Evolutionary conservation across 2,329 filamentous ascomycete genomes (phyloP).

Genomic region (Onygenales sp.): DNA sequence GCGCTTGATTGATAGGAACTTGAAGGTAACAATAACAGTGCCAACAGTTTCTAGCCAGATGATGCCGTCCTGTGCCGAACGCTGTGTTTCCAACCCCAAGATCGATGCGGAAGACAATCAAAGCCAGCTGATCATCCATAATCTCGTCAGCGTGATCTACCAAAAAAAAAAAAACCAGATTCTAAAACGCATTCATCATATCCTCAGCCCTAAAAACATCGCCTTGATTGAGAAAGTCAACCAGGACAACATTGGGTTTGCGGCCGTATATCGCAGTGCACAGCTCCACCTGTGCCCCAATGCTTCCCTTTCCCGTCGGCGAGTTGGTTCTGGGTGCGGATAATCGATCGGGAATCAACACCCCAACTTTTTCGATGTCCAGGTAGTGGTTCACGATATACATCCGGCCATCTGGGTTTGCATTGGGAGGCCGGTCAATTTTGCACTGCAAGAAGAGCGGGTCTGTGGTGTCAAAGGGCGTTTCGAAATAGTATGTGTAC

Average conservation of each 20-base stretch:
- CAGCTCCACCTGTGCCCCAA: slow-evolving; percentile 31
- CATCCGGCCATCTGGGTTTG: slow-evolving; percentile 31
- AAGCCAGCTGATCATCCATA: neutral
- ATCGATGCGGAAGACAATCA: neutral
- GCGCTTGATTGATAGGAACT: no score
- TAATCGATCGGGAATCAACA: slow-evolving; percentile 33
- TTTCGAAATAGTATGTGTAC: slow-evolving; percentile 39
- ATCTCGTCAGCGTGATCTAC: neutral
- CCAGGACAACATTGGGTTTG: slow-evolving; percentile 34
- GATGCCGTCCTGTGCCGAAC: no score
- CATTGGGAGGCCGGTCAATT: slow-evolving; percentile 34
- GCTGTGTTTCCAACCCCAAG: no score
- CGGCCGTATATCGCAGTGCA: slow-evolving; percentile 31
- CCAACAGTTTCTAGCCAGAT: no score
- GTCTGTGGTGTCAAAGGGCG: slow-evolving; percentile 34
- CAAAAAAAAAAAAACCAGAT: neutral
- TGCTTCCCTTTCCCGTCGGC: slow-evolving; percentile 31
- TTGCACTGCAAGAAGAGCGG: slow-evolving; percentile 32
- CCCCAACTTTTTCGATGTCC: slow-evolving; percentile 32
- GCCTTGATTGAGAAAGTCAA: slow-evolving; percentile 38
- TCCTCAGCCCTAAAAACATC: slow-evolving; percentile 33
- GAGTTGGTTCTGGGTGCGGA: slow-evolving; percentile 34
- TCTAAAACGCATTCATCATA: slow-evolving; percentile 28
- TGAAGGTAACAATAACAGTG: no score
- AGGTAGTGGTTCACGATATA: slow-evolving; percentile 42